Evolutionary conservation across 495 filamentous ascomycete genomes (phyloP), one percentile per base, ranked within the genome.

Genomic region (Penicillium argentinense): DNA sequence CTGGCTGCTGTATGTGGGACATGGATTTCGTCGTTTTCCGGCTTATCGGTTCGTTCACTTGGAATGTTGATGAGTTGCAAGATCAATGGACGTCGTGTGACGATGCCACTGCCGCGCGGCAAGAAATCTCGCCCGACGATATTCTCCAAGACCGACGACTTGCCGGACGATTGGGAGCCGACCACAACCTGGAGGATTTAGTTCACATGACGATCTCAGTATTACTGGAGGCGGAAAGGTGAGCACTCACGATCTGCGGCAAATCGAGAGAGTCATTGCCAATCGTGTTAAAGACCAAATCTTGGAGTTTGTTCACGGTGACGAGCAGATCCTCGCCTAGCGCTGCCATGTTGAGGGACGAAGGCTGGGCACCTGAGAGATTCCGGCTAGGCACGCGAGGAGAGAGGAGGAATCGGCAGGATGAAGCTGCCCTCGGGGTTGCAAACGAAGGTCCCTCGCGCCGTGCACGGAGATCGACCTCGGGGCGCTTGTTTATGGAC

Each of bases 61-160:
- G 92, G 89, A 28, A 99, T 83, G 57, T 99, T 99, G 78, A 99
- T 97, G 51, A 99, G 84, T 68, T 99, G 93, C 19, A 99, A 79
- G 54, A 99, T 96, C 53, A 99, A 79, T 8, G 93, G 93, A 54
- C 93, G 77, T 44, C 93, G 79, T 18, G 93, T 99, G 33, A 97
- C 92, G 67, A 99, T 97, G 57, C 93, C 93, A 59, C 89, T 95
- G 53, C 93, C 93, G 62, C 93, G 87, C 45, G 93, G 93, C 23
- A 99, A 76, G 61, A 99, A 99, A 66, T 99, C 93, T 64, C 93
- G 81, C 39, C 95, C 93, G 54, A 99, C 93, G 55, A 99, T 97
- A 62, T 99, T 99, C 69, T 99, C 93, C 45, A 99, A 81, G 14
- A 99, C 93, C 12, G 93, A 97, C n/a, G 93, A 97, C 71, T 99